Evolutionary conservation across 306 rosid genomes (phyloP).

Genomic region (Oxytropis ochrocephala): DNA sequence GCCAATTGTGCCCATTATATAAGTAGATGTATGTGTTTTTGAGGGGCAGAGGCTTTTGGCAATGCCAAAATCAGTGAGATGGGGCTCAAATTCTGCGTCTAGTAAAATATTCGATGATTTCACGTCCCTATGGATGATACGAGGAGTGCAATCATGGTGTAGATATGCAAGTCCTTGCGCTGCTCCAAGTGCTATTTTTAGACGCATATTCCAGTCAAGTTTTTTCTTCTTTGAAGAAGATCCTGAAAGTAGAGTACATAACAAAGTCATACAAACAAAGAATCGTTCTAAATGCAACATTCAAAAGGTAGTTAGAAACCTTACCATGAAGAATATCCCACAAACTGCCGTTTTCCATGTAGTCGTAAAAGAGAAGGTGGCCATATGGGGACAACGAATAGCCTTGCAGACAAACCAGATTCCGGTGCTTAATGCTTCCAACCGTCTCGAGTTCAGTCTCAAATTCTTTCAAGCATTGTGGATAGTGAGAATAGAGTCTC

Average conservation of each 20-base stretch:
- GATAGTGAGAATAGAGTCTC: constrained; percentile 73
- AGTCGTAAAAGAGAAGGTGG: constrained; percentile 92
- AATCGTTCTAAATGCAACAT: neutral
- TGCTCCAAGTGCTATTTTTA: constrained; percentile 82
- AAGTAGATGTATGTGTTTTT: constrained; percentile 80
- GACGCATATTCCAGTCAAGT: constrained; percentile 76
- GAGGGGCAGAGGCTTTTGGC: constrained; percentile 79
- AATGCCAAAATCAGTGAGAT: constrained; percentile 88
- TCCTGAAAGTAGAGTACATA: constrained; percentile 32
- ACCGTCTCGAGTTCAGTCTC: constrained; percentile 84
- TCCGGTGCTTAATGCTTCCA: constrained; percentile 94
- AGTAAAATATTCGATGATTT: constrained; percentile 84
- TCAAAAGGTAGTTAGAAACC: neutral
- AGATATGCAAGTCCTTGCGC: constrained; percentile 92
- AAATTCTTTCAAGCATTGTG: constrained; percentile 67
- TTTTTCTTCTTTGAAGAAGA: constrained; percentile 60
- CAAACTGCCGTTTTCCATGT: constrained; percentile 93
- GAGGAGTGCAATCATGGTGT: constrained; percentile 89
- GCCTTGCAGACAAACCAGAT: constrained; percentile 91
- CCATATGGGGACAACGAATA: constrained; percentile 79
- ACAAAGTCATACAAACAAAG: neutral
- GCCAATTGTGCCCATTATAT: constrained; percentile 90
- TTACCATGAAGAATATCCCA: constrained; percentile 96
- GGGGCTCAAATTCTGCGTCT: constrained; percentile 86
- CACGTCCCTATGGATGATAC: constrained; percentile 91